Evolutionary conservation across 768 basidiomycete genomes (phyloP).

Genomic region (Phlebiopsis gigantea): DNA sequence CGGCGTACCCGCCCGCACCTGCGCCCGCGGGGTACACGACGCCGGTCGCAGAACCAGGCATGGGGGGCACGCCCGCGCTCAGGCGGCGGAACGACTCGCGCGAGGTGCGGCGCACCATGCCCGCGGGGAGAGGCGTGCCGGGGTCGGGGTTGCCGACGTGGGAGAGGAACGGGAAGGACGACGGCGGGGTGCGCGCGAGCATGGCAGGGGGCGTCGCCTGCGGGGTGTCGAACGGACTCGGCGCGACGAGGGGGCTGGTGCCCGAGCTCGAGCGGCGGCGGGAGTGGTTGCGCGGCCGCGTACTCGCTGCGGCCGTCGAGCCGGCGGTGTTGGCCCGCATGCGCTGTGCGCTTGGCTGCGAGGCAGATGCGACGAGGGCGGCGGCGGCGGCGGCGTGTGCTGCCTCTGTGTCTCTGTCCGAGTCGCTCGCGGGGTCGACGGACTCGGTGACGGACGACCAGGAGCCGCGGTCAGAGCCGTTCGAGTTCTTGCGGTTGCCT

Average conservation of each 20-base stretch:
- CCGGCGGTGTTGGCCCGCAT: constrained; percentile 10
- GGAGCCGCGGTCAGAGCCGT: constrained; percentile 7
- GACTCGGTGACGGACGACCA: constrained; percentile 17
- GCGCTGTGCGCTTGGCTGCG: constrained; percentile 15
- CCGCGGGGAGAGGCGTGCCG: constrained; percentile 33
- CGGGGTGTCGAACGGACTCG: constrained; percentile 11
- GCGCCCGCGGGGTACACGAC: constrained; percentile 14
- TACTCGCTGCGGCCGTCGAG: not conserved
- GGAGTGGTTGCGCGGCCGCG: constrained; percentile 20
- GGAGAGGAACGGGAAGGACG: constrained; percentile 52
- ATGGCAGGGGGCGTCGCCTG: not conserved
- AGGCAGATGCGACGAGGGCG: constrained; percentile 6
- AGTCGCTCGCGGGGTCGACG: constrained; percentile 21
- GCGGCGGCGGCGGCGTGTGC: not conserved
- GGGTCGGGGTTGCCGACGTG: constrained; percentile 67
- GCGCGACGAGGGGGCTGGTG: not conserved
- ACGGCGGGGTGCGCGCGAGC: constrained; percentile 31
- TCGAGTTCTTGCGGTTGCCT: constrained; percentile 20
- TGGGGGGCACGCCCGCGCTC: not conserved
- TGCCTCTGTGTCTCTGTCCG: constrained; percentile 15
- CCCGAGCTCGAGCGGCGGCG: constrained; percentile 13
- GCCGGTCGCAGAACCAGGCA: constrained; percentile 7
- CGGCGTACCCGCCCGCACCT: constrained; percentile 4
- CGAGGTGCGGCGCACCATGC: constrained; percentile 36
- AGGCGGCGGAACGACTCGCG: constrained; percentile 30